Evolutionary conservation across 2,329 filamentous ascomycete species (phyloP).

Genomic region (Penicillium sp.): DNA sequence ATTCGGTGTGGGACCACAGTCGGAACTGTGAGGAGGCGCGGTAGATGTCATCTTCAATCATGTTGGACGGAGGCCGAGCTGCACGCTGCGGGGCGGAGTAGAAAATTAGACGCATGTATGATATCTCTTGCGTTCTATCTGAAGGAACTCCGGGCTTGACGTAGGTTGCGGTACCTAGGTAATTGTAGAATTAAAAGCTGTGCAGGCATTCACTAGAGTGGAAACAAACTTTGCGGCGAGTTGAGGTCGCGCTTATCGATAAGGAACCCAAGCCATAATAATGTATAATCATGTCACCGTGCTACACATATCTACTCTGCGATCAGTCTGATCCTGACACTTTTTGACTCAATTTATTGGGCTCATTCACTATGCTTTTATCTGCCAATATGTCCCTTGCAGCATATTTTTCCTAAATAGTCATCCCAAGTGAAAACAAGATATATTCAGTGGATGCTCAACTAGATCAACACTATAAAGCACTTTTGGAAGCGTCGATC

Average conservation of each 20-base stretch:
- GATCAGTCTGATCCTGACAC: no score
- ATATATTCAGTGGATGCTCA: no score
- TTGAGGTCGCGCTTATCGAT: background rate
- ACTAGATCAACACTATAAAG: no score
- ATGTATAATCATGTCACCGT: no score
- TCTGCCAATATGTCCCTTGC: no score
- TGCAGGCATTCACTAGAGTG: background rate
- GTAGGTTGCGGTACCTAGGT: background rate
- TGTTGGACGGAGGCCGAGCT: slow-evolving; percentile 36
- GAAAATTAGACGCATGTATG: background rate
- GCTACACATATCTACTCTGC: no score
- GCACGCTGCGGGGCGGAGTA: background rate
- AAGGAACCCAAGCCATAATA: background rate
- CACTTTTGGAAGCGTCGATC: no score
- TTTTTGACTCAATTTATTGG: no score
- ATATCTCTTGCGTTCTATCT: background rate
- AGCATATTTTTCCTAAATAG: no score
- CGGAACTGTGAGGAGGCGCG: slow-evolving; percentile 85
- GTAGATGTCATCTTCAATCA: slow-evolving; percentile 91
- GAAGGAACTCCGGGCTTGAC: background rate
- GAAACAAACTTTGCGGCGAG: background rate
- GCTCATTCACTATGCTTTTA: no score
- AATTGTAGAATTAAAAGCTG: background rate
- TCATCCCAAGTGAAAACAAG: no score
- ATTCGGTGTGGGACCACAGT: slow-evolving; percentile 85